Percentiles rank a stretch among this genome's conserved stretches.
Conservation (phyloP, 176 grass and related monocot genomes). For the Oryza rufipogon region DNA sequence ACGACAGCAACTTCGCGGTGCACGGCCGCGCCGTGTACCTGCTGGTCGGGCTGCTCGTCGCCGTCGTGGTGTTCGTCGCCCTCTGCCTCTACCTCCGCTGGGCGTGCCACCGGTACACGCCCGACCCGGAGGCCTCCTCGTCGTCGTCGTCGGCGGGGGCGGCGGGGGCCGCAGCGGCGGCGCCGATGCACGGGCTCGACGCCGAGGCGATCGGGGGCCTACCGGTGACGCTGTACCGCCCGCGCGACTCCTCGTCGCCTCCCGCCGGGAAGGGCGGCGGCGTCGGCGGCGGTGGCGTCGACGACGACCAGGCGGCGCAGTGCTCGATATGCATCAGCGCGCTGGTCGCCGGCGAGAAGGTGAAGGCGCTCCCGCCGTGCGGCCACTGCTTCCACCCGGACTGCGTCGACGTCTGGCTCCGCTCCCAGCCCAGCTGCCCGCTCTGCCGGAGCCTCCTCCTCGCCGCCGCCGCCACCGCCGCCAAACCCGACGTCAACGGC, state of each 20-base stretch:
- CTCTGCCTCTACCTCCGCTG: slow-evolving; percentile 55
- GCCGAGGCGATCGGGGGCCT: slow-evolving; percentile 46
- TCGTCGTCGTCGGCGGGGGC: neutral
- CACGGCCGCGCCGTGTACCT: slow-evolving; percentile 45
- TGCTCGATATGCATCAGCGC: slow-evolving; percentile 81
- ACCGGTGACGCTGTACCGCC: slow-evolving; percentile 49
- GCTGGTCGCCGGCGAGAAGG: slow-evolving; percentile 69
- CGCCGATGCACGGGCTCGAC: slow-evolving; percentile 38
- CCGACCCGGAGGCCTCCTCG: neutral
- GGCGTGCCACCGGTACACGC: slow-evolving; percentile 35
- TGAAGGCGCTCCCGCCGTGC: slow-evolving; percentile 72
- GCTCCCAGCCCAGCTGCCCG: slow-evolving; percentile 66
- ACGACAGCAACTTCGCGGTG: slow-evolving; percentile 63
- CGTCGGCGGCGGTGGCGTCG: neutral
- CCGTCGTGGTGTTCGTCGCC: slow-evolving; percentile 41
- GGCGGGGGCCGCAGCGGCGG: neutral
- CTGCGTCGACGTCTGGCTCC: slow-evolving; percentile 86
- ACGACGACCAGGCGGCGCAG: slow-evolving; percentile 33
- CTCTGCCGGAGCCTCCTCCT: slow-evolving; percentile 59
- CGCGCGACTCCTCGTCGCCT: neutral
- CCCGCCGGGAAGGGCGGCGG: neutral
- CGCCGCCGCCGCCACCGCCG: neutral
- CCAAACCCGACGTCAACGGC: slow-evolving; percentile 33
- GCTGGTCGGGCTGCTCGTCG: slow-evolving; percentile 36
- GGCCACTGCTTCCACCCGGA: slow-evolving; percentile 80